Conservation (phyloP, 2,329 filamentous ascomycete genomes). For the Cladosporium phlei region DNA sequence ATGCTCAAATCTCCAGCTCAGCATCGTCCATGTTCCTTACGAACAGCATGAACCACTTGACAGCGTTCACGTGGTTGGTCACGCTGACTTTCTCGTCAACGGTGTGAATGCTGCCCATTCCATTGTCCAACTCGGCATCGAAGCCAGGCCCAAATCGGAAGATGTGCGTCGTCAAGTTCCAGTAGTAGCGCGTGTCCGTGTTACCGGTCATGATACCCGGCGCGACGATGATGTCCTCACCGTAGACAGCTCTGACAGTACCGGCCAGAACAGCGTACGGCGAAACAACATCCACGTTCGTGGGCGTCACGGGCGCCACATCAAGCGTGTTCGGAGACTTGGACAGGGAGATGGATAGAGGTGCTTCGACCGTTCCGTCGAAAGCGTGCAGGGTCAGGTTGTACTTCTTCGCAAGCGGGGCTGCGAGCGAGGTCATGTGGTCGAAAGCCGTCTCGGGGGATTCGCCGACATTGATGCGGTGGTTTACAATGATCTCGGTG, state of each 20-base stretch:
- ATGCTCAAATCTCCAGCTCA: slow-evolving; percentile 26
- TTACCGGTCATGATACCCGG: slow-evolving; percentile 36
- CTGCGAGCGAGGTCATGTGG: slow-evolving; percentile 44
- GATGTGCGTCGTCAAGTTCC: slow-evolving; percentile 33
- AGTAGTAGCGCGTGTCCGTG: slow-evolving; percentile 33
- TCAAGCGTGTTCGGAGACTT: slow-evolving; percentile 24
- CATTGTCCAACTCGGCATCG: slow-evolving; percentile 25
- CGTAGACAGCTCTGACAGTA: slow-evolving; percentile 42
- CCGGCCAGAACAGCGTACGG: slow-evolving; percentile 36
- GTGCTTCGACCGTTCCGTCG: slow-evolving; percentile 35
- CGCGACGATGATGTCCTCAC: slow-evolving; percentile 35
- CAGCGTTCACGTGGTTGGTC: slow-evolving; percentile 39
- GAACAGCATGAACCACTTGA: slow-evolving; percentile 41
- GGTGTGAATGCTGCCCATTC: slow-evolving; percentile 31
- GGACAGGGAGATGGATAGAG: slow-evolving; percentile 30
- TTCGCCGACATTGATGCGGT: slow-evolving; percentile 54
- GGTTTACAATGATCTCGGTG: slow-evolving; percentile 50
- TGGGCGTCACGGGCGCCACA: slow-evolving; percentile 33
- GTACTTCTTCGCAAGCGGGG: slow-evolving; percentile 45
- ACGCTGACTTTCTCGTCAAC: slow-evolving; percentile 33
- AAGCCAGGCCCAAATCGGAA: slow-evolving; percentile 35
- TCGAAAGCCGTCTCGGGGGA: slow-evolving; percentile 43
- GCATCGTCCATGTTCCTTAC: slow-evolving; percentile 44
- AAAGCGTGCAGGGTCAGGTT: slow-evolving; percentile 48
- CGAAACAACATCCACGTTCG: slow-evolving; percentile 31